Evolutionary conservation across 1,139 yeast species (phyloP).

Genomic region (Casaregolazyma lundiana): DNA sequence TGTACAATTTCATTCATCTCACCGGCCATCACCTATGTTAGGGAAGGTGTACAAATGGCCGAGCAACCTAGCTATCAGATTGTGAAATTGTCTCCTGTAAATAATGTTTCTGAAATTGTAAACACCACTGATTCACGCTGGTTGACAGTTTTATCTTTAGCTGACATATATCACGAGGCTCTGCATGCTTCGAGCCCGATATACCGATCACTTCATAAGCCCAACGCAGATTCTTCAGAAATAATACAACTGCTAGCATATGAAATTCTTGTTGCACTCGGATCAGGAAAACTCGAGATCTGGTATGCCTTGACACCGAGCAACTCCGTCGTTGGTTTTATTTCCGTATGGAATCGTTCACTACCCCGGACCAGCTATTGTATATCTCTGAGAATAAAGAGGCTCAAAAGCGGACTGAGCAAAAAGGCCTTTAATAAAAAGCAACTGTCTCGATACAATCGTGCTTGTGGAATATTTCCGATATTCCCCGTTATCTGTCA

Average conservation of each 20-base stretch:
- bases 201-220: background rate
- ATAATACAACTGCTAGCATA: conserved; percentile 3
- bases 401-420: background rate
- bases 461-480: conserved; percentile 4
- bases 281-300: conserved; percentile 1
- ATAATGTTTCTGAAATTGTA: background rate
- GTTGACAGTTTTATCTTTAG: background rate
- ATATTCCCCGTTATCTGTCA: conserved; percentile 2
- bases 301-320: background rate
- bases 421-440: background rate
- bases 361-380: background rate
- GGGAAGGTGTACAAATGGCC: no score
- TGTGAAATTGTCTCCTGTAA: background rate
- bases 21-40: no score
- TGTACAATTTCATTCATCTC: no score
- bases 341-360: background rate
- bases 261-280: background rate
- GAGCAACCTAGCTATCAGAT: background rate
- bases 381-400: background rate
- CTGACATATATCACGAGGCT: background rate
- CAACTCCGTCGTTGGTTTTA: conserved; percentile 3
- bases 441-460: conserved; percentile 1
- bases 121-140: background rate
- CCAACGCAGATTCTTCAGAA: background rate
- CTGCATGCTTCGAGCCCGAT: background rate